These are phyloP conservation scores for Podospora pseudoanserina DNA, from an alignment of 495 filamentous ascomycete genomes.

Conservation along the genomic window DNA sequence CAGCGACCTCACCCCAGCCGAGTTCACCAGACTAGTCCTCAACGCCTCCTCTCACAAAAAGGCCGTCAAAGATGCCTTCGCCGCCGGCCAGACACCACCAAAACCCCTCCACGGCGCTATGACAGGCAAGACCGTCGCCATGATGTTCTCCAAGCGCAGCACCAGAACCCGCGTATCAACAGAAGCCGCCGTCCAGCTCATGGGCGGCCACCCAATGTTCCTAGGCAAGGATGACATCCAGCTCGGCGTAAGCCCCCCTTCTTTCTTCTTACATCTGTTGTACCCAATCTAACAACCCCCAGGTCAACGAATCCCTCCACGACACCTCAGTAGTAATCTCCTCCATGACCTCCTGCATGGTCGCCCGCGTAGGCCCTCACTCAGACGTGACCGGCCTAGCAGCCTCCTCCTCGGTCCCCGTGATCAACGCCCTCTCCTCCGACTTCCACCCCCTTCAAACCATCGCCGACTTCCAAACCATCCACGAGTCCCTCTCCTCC, in stretches of 20 bases:
- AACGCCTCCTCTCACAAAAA: conserved; percentile 75
- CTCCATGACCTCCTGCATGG: conserved; percentile 85
- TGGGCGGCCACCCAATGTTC: conserved; percentile 96
- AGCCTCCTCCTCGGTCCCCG: conserved; percentile 75
- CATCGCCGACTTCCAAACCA: conserved; percentile 87
- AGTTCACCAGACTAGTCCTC: conserved; percentile 75
- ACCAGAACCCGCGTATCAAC: conserved; percentile 91
- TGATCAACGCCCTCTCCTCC: conserved; percentile 91
- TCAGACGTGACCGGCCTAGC: conserved; percentile 75
- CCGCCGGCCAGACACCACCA: conserved; percentile 41
- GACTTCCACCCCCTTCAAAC: conserved; percentile 89
- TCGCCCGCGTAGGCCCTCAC: conserved; percentile 84
- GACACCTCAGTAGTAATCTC: conserved; percentile 88
- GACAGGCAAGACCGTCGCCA: conserved; percentile 77
- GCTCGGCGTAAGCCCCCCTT: conserved; percentile 61
- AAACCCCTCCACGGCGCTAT: conserved; percentile 46
- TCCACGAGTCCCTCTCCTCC: conserved; percentile 65
- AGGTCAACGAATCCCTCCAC: conserved; percentile 84
- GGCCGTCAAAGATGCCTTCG: conserved; percentile 66
- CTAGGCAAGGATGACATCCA: conserved; percentile 93
- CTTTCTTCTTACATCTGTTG: not conserved
- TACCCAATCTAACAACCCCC: conserved; percentile 13
- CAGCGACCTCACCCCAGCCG: conserved; percentile 71
- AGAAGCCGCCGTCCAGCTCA: conserved; percentile 73
- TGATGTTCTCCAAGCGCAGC: conserved; percentile 94